phyloP scores from a whole-genome alignment of 2,329 filamentous ascomycete species.

The Neocatenulostroma microsporum region DNA sequence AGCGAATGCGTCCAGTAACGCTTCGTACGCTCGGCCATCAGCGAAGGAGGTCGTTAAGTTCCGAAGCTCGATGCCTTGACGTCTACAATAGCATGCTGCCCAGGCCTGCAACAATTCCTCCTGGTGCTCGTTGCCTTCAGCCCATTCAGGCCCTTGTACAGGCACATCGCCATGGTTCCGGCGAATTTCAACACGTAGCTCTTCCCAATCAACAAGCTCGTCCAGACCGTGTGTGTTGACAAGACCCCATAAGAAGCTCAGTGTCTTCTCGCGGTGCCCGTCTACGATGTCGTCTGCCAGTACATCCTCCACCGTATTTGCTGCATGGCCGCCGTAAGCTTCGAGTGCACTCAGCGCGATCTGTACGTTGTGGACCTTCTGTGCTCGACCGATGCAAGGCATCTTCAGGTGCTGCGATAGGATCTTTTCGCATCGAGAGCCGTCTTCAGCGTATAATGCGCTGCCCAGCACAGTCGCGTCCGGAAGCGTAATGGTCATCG shows the following conservation, averaged over 20 bases:
- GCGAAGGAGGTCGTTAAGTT: conserved; percentile 55
- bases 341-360: conserved; percentile 48
- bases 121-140: too few species aligned
- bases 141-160: too few species aligned
- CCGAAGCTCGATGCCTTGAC: conserved; percentile 39
- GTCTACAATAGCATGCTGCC: conserved; percentile 45
- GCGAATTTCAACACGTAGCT: conserved; percentile 42
- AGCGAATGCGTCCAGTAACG: conserved; percentile 53
- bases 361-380: conserved; percentile 54
- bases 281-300: conserved; percentile 54
- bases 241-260: conserved; percentile 53
- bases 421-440: conserved; percentile 35
- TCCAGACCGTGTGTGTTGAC: conserved; percentile 50
- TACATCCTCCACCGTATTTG: conserved; percentile 37
- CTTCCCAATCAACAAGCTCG: conserved; percentile 48
- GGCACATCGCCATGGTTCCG: too few species aligned
- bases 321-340: conserved; percentile 35
- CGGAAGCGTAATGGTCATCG: conserved; percentile 40
- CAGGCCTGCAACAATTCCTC: conserved; percentile 46
- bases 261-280: conserved; percentile 57
- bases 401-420: conserved; percentile 53
- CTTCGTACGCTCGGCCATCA: conserved; percentile 46
- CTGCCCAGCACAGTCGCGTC: conserved; percentile 38
- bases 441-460: conserved; percentile 19
- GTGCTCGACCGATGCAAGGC: conserved; percentile 47